Base-by-base conservation (phyloP, 164 flowering plant genomes). In the Annona squamosa region DNA sequence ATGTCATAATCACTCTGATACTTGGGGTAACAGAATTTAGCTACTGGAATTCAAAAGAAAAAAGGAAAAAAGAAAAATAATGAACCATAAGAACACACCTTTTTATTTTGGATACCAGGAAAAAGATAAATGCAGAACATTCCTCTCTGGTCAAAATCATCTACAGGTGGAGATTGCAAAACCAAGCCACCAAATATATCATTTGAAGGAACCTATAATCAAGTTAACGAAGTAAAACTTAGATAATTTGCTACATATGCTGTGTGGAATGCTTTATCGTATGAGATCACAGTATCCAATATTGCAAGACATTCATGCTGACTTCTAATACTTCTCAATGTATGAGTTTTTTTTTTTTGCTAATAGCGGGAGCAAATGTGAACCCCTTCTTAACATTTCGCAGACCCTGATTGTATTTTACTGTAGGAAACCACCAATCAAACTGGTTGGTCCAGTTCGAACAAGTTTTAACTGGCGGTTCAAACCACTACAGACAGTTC, bases 101-200 rank as follows among this genome's bases (percentile, higher is more conserved):
- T 85, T 74, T 10, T 81, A 48, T 73, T 81, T 47, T 73, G 74
- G 69, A 48, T 82, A 77, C 92, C 98, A 2, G 97, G 93, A 71
- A 77, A 81, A 74, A 96, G 86, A 79, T 85, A 91, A 48, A 91
- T 61, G 70, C 84, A 85, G 79, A 96, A 96, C 80, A 89, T 84
- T 65, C 89, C 90, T 79, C 99, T 87, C 73, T 89, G 90, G 81
- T 93, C 97, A 76, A 78, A 65, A 77, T 90, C 97, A 81, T 84
- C 74, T 43, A 77, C 59, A 18, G 87, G 75, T 56, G 98, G 91
- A 77, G 97, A 85, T 74, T 87, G 92, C 84, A 93, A 84, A 61
- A 93, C 84, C 70, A 93, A 79, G 46, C 86, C 82, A 46, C 99
- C 97, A 78, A 47, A 65, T 67, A 85, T 84, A 59, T 88, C 79